Evolutionary conservation across 345 rosid genomes (phyloP), one percentile per base, ranked within the genome.

Genomic region (Eucalyptus cloeziana): DNA sequence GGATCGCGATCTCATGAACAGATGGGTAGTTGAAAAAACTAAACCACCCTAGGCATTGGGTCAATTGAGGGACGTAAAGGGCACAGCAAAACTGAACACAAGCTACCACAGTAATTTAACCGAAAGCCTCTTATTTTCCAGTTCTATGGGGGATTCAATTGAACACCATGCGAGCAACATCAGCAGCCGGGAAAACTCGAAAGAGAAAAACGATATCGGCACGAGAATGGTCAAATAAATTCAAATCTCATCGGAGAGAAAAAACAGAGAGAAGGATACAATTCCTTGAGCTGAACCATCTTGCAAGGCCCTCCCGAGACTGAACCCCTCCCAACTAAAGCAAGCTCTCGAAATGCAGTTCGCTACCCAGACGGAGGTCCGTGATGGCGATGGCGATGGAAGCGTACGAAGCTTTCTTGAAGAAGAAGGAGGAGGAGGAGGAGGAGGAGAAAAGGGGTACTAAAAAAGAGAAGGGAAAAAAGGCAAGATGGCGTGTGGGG

Each of bases 201-300:
- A 86, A n/a, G 60, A 86, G 60, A 86, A 49, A 31, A 5, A 54
- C 2, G 30, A 52, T 52, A 37, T 7, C 14, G 6, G 64, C 43
- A 86, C 8, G 87, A 86, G 17, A 86, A 50, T 22, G 47, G 64
- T 13, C 49, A 21, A 21, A 37, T 4, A 16, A 24, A 54, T 62
- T 13, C 67, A 86, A 21, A 52, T 54, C n/a, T 51, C 17, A 52
- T 21, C 87, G 49, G 64, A 33, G 7, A 52, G 69, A 54, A 86
- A 52, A 52, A 89, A 27, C 30, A 87, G 40, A 16, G 19, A 86
- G 31, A 89, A 94, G 96, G 97, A 95, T 95, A 95, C 97, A 95
- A 94, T 90, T 95, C 97, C 91, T 93, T 95, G 89, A 94, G 91
- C 71, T 94, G 96, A 85, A 95, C 97, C 97, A 95, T 95, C 56